A percentile compares a stretch with the other conserved stretches of the same genome.
Evolutionary conservation across 2,329 filamentous ascomycete species (phyloP).

Genomic region (Macrophomina pseudophaseolina): DNA sequence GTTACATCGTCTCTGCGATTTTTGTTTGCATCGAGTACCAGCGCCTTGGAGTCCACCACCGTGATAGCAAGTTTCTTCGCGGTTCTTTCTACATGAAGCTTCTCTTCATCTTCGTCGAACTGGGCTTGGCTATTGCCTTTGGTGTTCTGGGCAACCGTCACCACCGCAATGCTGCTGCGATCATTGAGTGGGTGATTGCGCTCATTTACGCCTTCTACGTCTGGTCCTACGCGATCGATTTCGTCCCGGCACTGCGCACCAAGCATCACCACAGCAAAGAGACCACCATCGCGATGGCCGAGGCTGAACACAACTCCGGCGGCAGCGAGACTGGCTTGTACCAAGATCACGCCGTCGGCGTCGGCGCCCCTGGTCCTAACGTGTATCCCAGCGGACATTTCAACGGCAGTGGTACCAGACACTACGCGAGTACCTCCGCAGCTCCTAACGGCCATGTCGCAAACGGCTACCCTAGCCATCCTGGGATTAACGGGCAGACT

Average conservation of each 20-base stretch:
- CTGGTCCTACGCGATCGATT: constrained; percentile 84
- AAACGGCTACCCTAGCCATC: constrained; percentile 1
- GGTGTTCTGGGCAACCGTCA: constrained; percentile 58
- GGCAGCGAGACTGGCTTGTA: constrained; percentile 19
- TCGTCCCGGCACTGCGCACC: constrained; percentile 76
- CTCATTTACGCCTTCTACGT: constrained; percentile 89
- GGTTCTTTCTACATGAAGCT: constrained; percentile 89
- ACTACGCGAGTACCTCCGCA: neutral
- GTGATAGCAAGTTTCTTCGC: constrained; percentile 73
- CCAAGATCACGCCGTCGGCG: constrained; percentile 3
- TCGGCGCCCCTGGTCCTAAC: constrained; percentile 18
- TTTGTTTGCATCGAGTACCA: constrained; percentile 93
- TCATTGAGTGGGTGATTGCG: constrained; percentile 80
- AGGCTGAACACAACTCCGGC: constrained; percentile 7
- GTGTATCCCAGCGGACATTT: constrained; percentile 17
- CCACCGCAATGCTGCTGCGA: constrained; percentile 69
- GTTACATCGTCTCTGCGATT: constrained; percentile 83
- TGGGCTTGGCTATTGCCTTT: constrained; percentile 76
- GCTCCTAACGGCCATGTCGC: constrained; percentile 7
- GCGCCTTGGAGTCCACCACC: constrained; percentile 79
- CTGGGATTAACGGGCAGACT: constrained; percentile 21
- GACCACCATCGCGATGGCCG: constrained; percentile 42
- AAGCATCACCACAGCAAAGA: constrained; percentile 50
- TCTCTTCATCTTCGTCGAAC: constrained; percentile 78
- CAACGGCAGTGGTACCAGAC: constrained; percentile 17